These are phyloP conservation scores for Exophiala bonariae DNA, from an alignment of 2,329 filamentous ascomycete species.

Conservation along the genomic window DNA sequence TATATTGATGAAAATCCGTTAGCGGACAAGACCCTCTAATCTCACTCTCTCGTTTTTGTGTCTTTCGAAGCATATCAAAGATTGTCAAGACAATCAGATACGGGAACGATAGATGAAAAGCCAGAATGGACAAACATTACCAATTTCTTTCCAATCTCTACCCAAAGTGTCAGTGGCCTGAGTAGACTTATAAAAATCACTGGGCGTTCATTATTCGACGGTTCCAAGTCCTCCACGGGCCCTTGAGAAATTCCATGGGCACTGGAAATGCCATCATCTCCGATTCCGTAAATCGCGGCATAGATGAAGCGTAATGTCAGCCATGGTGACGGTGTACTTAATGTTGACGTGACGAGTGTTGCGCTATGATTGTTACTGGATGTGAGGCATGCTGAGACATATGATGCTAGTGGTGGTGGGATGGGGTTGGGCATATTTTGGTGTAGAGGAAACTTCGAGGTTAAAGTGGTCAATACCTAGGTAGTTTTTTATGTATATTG, in stretches of 20 bases:
- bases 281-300: conserved; percentile 40
- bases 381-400: conserved; percentile 36
- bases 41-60: no score
- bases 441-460: no score
- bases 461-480: conserved; percentile 1
- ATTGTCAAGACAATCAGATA: neutral
- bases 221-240: no score
- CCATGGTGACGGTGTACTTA: conserved; percentile 57
- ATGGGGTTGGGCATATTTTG: conserved; percentile 39
- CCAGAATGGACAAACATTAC: conserved; percentile 46
- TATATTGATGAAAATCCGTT: conserved; percentile 6
- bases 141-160: conserved; percentile 62
- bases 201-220: neutral
- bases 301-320: conserved; percentile 50
- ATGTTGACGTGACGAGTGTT: conserved; percentile 44
- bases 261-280: conserved; percentile 9
- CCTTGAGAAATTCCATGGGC: neutral
- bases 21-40: neutral
- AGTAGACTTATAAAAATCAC: conserved; percentile 83
- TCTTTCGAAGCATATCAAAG: no score
- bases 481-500: no score
- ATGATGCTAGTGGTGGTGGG: conserved; percentile 40
- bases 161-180: conserved; percentile 77
- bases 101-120: conserved; percentile 6
- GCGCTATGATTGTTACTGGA: conserved; percentile 33